Evolutionary conservation across 225 moss, liverwort and hornwort species (phyloP).

Genomic region (Sphagnum tenellum): DNA sequence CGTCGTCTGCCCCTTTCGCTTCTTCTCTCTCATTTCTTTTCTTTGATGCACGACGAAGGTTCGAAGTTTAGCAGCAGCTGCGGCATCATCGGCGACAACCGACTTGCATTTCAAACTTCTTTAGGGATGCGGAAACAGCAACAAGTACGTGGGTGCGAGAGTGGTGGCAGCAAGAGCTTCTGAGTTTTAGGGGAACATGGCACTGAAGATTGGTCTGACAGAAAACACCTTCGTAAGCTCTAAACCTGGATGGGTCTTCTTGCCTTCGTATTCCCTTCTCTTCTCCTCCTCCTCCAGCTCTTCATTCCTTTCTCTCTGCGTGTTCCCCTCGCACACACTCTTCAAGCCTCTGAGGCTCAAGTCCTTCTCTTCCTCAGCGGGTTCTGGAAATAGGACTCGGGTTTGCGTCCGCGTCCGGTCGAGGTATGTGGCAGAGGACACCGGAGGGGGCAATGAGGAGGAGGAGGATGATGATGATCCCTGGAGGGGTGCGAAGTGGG

Average conservation of each 20-base stretch:
- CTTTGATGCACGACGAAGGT: no score
- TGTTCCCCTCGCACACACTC: neutral
- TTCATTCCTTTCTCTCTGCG: conserved; percentile 4
- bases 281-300: conserved; percentile 11
- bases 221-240: conserved; percentile 11
- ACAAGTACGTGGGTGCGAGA: no score
- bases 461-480: neutral
- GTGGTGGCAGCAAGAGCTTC: neutral
- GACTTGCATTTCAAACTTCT: no score
- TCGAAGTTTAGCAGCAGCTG: no score
- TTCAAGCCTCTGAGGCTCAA: conserved; percentile 7
- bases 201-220: conserved; percentile 37
- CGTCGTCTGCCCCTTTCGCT: no score
- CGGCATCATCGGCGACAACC: no score
- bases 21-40: no score
- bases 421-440: conserved; percentile 11
- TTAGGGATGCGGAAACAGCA: no score
- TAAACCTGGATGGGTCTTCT: conserved; percentile 4
- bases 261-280: conserved; percentile 15
- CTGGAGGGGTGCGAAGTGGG: no score
- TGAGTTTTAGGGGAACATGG: conserved; percentile 20
- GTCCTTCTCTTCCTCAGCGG: conserved; percentile 3
- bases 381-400: neutral
- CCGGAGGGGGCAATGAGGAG: conserved; percentile 1
- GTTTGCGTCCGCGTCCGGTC: neutral